Evolutionary conservation across 2,329 filamentous ascomycete species (phyloP), one percentile per base, ranked within the genome.

Genomic region (Leptodontidium sp.): DNA sequence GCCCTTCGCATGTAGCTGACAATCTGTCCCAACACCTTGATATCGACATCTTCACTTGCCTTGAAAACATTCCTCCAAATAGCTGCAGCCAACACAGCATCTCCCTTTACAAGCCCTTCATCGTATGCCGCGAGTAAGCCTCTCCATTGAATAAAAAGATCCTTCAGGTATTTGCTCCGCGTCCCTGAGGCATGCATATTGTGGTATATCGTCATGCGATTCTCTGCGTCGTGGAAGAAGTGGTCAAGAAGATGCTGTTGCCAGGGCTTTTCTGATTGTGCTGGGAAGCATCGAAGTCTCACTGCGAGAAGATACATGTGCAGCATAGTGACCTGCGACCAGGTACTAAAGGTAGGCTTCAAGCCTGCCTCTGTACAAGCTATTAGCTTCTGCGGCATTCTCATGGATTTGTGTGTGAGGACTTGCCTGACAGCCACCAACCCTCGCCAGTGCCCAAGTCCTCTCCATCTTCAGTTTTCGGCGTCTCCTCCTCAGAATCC

Each of bases 41-140:
- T 83, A 79, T 92, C 87, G 21, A 90, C 84, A 66, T 90, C 84
- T 68, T 88, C 84, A 57, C 82, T 83, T 26, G 88, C 93, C 82
- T 95, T 94, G 85, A 93, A 97, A 66, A 99, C 78, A 80, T 98
- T 98, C 77, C 96, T 87, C 96, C 96, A 99, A 59, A 99, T 84
- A 9, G 96, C 96, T 52, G 91, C 86, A 3, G 91, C 93, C 15
- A 96, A 84, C 66, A 93, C 87, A 15, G 92, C 90, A 78, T 97
- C 93, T 11, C 91, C 91, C 79, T 90, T 90, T 73, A 90, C 84
- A 55, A 97, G 78, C 0, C 92, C 93, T 82, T 96, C 93, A 78
- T 97, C 93, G 79, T 94, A 96, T 1, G 93, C 93, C 8, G 94
- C 86, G 26, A 97, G 84, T 65, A 94, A 84, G 38, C 94, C 96